phyloP scores from a whole-genome alignment of 2,329 filamentous ascomycete species.

The Curvularia sp. region DNA sequence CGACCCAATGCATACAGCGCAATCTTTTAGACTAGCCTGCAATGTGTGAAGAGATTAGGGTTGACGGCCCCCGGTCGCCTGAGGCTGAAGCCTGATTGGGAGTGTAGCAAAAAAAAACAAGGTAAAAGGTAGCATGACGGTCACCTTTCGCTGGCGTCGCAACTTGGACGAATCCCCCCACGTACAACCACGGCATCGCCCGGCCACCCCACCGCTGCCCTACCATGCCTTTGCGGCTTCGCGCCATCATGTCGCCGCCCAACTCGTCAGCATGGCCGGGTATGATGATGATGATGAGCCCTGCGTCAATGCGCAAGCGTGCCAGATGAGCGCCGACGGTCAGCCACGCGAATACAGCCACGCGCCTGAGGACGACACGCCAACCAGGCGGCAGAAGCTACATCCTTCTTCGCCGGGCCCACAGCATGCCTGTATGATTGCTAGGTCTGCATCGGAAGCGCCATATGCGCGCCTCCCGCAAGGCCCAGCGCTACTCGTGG shows the following conservation, averaged over 20 bases:
- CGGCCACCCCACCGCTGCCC: conserved; percentile 16
- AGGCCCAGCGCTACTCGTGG: conserved; percentile 15
- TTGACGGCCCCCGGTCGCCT: conserved; percentile 1
- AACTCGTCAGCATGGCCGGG: conserved; percentile 21
- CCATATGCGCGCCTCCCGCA: conserved; percentile 11
- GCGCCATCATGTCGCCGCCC: conserved; percentile 29
- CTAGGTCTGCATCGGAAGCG: conserved; percentile 2
- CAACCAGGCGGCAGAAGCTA: neutral
- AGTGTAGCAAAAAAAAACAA: conserved; percentile 9
- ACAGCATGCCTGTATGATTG: conserved; percentile 5
- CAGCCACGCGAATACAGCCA: conserved; percentile 13
- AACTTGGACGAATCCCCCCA: conserved; percentile 7
- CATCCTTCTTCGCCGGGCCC: conserved; percentile 5
- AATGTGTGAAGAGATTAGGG: conserved; percentile 4
- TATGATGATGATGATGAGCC: conserved; percentile 19
- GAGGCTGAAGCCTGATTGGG: conserved; percentile 8
- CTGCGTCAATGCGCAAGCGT: conserved; percentile 10
- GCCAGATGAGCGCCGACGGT: conserved; percentile 20
- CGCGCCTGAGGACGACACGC: conserved; percentile 12
- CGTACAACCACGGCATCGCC: conserved; percentile 16
- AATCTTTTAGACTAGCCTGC: neutral
- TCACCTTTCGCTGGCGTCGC: conserved; percentile 12
- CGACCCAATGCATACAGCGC: neutral
- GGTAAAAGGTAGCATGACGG: conserved; percentile 17
- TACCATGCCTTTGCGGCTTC: conserved; percentile 30